phyloP scores from a whole-genome alignment of 306 rosid species.

The Arachis stenosperma region DNA sequence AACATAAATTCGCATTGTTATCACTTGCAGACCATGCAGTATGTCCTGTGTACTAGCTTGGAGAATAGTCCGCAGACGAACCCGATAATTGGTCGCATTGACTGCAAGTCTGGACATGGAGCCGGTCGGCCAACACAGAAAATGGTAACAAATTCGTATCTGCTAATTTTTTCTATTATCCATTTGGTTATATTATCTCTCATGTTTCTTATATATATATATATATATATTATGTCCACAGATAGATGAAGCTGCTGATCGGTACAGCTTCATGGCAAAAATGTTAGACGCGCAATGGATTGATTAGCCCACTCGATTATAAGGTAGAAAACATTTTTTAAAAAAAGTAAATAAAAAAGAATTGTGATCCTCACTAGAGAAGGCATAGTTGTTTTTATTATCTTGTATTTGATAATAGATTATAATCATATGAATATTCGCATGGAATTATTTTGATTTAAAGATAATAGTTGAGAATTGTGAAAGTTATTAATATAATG shows the following conservation, averaged over 20 bases:
- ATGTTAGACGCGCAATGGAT: constrained; percentile 48
- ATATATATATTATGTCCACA: constrained; percentile 22
- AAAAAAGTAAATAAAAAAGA: no score
- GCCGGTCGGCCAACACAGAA: constrained; percentile 93
- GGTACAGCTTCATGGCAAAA: constrained; percentile 52
- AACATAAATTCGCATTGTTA: constrained; percentile 4
- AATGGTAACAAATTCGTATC: constrained; percentile 52
- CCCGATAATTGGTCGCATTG: constrained; percentile 93
- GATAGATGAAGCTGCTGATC: constrained; percentile 60
- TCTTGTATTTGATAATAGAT: no score
- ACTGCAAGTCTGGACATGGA: constrained; percentile 79
- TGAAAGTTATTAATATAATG: no score
- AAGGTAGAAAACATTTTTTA: not conserved
- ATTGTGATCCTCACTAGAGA: no score
- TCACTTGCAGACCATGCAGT: constrained; percentile 77
- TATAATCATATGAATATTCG: no score
- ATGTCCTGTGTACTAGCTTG: constrained; percentile 70
- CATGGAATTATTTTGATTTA: no score
- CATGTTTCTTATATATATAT: constrained; percentile 12
- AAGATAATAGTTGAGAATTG: no score
- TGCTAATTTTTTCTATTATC: not conserved
- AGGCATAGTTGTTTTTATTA: no score
- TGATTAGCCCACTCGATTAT: constrained; percentile 32
- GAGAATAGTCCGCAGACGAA: constrained; percentile 86
- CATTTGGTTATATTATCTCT: constrained; percentile 17